Base-by-base conservation (phyloP, 2,329 filamentous ascomycete species). In the Penicillium verrucosum region DNA sequence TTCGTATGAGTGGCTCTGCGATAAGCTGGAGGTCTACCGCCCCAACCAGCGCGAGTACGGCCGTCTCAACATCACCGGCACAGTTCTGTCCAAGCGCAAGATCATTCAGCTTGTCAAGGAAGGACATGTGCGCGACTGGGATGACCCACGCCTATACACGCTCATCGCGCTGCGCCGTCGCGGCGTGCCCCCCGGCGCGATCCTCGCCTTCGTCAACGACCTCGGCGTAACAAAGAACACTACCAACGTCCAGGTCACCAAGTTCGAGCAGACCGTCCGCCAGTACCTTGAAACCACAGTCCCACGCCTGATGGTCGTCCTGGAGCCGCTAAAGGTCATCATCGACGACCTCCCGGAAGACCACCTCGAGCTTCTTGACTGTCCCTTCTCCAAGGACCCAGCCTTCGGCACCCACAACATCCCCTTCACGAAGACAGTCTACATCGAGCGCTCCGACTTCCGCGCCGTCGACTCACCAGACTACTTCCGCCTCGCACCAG, bases 41-140 rank as follows among this genome's bases (percentile, higher is more conserved):
- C 92, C 93, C 0, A 96, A 96, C 90, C 93, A 97, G 81, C 82
- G 93, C 72, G 92, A 96, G 77, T 95, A 86, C 61, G 86, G 88
- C 52, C 85, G 89, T 60, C 79, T 93, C 32, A 95, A 89, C 63
- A 82, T 97, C 32, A 87, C 85, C 10, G 92, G 92, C 16, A 96
- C 92, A 0, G 87, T 97, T 52, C 82, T 96, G 59, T 92, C 88
- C 34, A 97, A 97, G 79, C 84, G 93, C 55, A 88, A 89, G 68
- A 88, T 97, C 59, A 83, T 86, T 60, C 88, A 89, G 75, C 78
- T 97, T 5, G 90, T 97, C 2, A 82, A 87, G 43, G 84, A 89
- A 49, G 85, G 85, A n/a, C 81, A 87, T 61, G 92, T 97, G 8
- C 85, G 89, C 37, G 90, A 85, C 53, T 97, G 92, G 91, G 90